Evolutionary conservation across 106 monocot genomes (phyloP).

Genomic region (Cymbidium sinense): DNA sequence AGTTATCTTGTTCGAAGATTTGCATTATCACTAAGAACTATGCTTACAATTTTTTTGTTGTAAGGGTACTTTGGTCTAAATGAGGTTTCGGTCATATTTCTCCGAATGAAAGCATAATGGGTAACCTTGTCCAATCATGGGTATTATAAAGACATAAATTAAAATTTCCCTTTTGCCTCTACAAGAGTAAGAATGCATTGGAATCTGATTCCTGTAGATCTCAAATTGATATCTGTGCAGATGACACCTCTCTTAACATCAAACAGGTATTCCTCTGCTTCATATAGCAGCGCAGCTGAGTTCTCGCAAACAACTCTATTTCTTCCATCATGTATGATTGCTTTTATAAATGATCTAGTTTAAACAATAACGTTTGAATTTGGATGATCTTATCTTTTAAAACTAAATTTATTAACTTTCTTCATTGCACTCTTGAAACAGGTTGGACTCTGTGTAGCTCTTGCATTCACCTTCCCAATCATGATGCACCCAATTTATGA

Average conservation of each 20-base stretch:
- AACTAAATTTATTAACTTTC: background rate
- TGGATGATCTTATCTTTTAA: background rate
- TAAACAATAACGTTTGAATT: background rate
- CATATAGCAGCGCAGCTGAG: background rate
- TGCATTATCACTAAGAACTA: too few relatives aligned
- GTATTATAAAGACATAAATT: too few relatives aligned
- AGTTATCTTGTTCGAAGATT: too few relatives aligned
- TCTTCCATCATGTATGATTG: background rate
- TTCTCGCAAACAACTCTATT: background rate
- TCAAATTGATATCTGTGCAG: background rate
- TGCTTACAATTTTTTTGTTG: too few relatives aligned
- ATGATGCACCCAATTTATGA: constrained; percentile 99
- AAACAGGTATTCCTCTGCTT: background rate
- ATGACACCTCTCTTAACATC: background rate
- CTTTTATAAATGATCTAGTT: background rate
- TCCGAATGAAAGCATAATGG: background rate
- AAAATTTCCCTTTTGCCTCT: background rate
- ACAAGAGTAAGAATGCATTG: background rate
- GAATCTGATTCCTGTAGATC: background rate
- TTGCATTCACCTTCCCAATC: constrained; percentile 87
- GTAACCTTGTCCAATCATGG: background rate
- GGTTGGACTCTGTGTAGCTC: constrained; percentile 86
- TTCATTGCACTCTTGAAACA: constrained; percentile 11
- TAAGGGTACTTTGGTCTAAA: too few relatives aligned
- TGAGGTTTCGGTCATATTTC: too few relatives aligned